phyloP scores from a whole-genome alignment of 129 eudicot genomes.

The Tanacetum coccineum region DNA sequence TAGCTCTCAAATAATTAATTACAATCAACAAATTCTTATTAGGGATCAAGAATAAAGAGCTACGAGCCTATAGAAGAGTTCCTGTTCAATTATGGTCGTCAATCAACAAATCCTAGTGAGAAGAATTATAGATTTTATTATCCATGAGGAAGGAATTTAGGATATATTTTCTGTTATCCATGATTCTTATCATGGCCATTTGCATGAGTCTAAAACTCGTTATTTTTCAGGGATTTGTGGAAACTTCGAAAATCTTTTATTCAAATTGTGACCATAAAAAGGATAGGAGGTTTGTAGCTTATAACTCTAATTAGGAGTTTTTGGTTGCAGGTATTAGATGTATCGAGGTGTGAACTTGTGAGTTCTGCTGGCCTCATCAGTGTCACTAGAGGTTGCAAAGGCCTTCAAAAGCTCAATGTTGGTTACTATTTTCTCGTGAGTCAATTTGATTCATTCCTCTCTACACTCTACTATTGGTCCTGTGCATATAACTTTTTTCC shows the following conservation, averaged over 20 bases:
- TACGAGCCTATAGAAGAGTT: too few relatives aligned
- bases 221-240: neutral
- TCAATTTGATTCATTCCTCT: conserved; percentile 13
- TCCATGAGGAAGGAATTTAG: too few relatives aligned
- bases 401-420: conserved; percentile 55
- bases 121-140: too few relatives aligned
- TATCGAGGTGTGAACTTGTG: conserved; percentile 68
- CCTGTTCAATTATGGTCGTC: too few relatives aligned
- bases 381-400: conserved; percentile 48
- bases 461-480: neutral
- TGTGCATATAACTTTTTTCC: conserved; percentile 4
- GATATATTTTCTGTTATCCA: too few relatives aligned
- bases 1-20: too few relatives aligned
- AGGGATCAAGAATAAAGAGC: too few relatives aligned
- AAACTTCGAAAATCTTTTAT: conserved; percentile 7
- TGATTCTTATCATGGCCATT: neutral
- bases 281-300: conserved; percentile 2
- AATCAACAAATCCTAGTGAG: too few relatives aligned
- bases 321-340: conserved; percentile 53
- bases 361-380: conserved; percentile 50
- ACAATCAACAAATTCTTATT: too few relatives aligned
- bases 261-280: neutral
- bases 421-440: conserved; percentile 71
- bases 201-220: too few relatives aligned
- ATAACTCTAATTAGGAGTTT: conserved; percentile 15